Evolutionary conservation across 2,329 filamentous ascomycete species (phyloP), one percentile per base, ranked within the genome.

Genomic region (Beauveria sp.): DNA sequence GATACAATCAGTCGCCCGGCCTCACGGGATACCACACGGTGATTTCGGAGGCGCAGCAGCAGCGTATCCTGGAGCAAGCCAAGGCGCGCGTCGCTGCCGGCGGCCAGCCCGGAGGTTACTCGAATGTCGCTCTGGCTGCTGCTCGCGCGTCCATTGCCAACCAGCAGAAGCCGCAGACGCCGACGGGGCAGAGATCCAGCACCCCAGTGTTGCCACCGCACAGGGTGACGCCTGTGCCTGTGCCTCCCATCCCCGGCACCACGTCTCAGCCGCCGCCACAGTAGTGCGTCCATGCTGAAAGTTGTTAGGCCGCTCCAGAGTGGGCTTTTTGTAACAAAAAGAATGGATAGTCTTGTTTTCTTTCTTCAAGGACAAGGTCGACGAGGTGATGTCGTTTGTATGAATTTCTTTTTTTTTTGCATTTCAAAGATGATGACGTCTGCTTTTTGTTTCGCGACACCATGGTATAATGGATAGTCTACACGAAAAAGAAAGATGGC

Each of bases 51-150:
- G 75, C 76, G 18, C 78, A 81, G 63, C 79, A 82, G 66, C 77
- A 79, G 67, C 77, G 79, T 60, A 76, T 80, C 52, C 71, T 80
- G 68, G 79, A 83, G 58, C 80, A 82, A 68, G 79, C 80, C 8
- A 78, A 79, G 60, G 79, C 78, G 3, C 71, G 79, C 28, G 75
- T 77, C 16, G 77, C 77, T 18, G 77, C 78, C 0, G 77, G 79
- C 0, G 77, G 79, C 56, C 76, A 79, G 64, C 72, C 76, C 31
- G 74, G 74, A 24, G 76, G 77, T 61, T 72, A 72, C 22, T 74
- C 77, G 52, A 78, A 76, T 67, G 73, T 76, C 67, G 14, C 73
- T 45, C 62, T 75, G 18, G 70, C 71, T 22, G 71, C 70, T 9
- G 70, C 70, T 18, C 69, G 78, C 43, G 75, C 75, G 24, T 76